These are phyloP conservation scores for Apiotrichum laibachii DNA, from an alignment of 1,284 basidiomycete genomes.

Conservation along the genomic window DNA sequence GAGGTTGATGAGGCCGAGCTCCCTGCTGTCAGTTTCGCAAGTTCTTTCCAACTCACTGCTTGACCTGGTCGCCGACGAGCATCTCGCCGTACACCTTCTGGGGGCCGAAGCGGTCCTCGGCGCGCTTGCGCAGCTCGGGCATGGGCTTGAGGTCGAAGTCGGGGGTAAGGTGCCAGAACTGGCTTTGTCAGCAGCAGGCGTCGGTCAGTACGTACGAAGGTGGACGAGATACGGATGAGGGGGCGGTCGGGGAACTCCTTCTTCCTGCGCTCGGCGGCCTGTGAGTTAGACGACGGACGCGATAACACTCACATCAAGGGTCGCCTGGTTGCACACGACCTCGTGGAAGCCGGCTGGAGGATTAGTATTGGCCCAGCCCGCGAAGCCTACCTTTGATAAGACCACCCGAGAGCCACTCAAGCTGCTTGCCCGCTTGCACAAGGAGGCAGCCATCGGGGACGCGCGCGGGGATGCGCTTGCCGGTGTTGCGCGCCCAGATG, in stretches of 20 bases:
- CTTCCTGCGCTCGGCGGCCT: conserved; percentile 67
- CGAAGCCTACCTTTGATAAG: conserved; percentile 64
- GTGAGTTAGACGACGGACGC: conserved; percentile 7
- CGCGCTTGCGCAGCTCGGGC: conserved; percentile 55
- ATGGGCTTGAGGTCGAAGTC: conserved; percentile 72
- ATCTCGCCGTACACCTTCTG: conserved; percentile 65
- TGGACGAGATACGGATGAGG: conserved; percentile 83
- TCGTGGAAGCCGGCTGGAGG: conserved; percentile 74
- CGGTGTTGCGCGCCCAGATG: conserved; percentile 88
- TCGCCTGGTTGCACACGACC: conserved; percentile 79
- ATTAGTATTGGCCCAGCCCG: conserved; percentile 10
- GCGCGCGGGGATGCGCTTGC: conserved; percentile 76
- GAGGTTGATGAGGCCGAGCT: conserved; percentile 75
- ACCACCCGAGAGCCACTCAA: conserved; percentile 83
- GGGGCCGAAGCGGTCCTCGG: conserved; percentile 41
- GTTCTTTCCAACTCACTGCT: conserved; percentile 64
- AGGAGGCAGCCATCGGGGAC: conserved; percentile 64
- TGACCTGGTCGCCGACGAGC: conserved; percentile 82
- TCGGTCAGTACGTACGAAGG: conserved; percentile 57
- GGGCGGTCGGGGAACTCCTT: conserved; percentile 66
- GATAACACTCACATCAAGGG: conserved; percentile 64
- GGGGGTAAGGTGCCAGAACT: conserved; percentile 85
- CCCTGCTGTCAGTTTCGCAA: conserved; percentile 58
- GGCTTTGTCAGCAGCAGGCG: not conserved
- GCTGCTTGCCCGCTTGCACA: conserved; percentile 85